phyloP scores from a whole-genome alignment of 352 stramenopile species.

The Pythium coloratum region DNA sequence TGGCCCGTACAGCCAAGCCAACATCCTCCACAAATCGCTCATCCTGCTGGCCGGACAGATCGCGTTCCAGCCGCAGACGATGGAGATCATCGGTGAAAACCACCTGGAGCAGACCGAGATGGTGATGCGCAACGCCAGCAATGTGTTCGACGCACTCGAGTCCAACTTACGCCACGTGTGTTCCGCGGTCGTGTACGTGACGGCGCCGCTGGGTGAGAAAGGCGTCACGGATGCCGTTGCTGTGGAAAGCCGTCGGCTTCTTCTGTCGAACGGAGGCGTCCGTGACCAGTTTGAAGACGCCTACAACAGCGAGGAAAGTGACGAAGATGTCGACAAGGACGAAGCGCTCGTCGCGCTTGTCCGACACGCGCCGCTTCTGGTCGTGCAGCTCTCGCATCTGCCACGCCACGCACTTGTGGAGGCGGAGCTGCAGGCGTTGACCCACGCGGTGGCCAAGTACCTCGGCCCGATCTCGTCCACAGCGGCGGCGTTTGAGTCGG shows the following conservation, averaged over 20 bases:
- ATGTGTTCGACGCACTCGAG: conserved; percentile 71
- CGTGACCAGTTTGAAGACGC: conserved; percentile 55
- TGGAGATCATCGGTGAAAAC: conserved; percentile 80
- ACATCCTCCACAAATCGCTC: conserved; percentile 90
- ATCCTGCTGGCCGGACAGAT: conserved; percentile 97
- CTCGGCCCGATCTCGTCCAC: conserved; percentile 32
- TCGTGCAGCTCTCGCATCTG: conserved; percentile 68
- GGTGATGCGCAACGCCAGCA: conserved; percentile 63
- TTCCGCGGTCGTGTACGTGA: conserved; percentile 65
- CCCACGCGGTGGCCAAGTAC: conserved; percentile 61
- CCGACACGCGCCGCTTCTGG: conserved; percentile 48
- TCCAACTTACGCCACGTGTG: conserved; percentile 80
- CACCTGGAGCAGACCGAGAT: conserved; percentile 47
- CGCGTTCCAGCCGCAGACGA: conserved; percentile 93
- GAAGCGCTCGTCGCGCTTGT: conserved; percentile 46
- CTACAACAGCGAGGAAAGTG: conserved; percentile 72
- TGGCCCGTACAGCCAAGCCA: conserved; percentile 98
- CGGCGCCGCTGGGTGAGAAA: conserved; percentile 3
- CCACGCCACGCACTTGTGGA: conserved; percentile 72
- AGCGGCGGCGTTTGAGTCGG: conserved; percentile 4
- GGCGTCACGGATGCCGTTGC: conserved; percentile 6
- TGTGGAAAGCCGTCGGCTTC: conserved; percentile 13
- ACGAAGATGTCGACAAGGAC: conserved; percentile 73
- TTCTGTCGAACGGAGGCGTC: conserved; percentile 52
- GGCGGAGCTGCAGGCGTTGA: conserved; percentile 75